Percentiles rank a stretch among this genome's conserved stretches.
Evolutionary conservation across 148 eudicot species (phyloP).

Genomic region (Pouteria glomerata): DNA sequence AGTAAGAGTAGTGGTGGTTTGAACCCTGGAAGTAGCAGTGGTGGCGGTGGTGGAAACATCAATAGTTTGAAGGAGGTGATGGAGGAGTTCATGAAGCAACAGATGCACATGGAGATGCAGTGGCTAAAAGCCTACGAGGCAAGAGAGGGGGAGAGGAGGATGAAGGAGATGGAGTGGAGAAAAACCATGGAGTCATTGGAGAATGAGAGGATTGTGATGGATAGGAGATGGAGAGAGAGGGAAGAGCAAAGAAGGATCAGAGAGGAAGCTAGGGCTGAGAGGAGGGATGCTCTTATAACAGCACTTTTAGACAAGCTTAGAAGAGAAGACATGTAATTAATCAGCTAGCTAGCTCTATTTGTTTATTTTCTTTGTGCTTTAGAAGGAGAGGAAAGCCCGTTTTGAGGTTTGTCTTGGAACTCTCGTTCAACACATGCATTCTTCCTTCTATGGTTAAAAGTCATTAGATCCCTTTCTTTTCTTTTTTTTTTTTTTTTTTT

Average conservation of each 20-base stretch:
- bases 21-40: not conserved
- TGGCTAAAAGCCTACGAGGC: constrained; percentile 69
- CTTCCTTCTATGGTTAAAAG: no score
- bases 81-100: constrained; percentile 75
- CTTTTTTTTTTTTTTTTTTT: no score
- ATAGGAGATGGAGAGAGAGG: constrained; percentile 69
- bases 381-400: not conserved
- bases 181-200: constrained; percentile 70
- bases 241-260: constrained; percentile 72
- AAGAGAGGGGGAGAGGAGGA: constrained; percentile 69
- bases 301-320: constrained; percentile 60
- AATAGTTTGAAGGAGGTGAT: constrained; percentile 49
- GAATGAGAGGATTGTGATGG: constrained; percentile 68
- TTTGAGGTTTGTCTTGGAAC: constrained; percentile 11
- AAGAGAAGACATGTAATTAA: constrained; percentile 40
- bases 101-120: constrained; percentile 54
- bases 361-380: not conserved
- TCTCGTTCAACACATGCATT: not conserved
- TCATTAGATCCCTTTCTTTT: no score
- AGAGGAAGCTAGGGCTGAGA: constrained; percentile 86
- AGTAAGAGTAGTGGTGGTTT: no score
- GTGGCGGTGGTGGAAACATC: constrained; percentile 2
- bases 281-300: constrained; percentile 80
- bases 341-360: not conserved
- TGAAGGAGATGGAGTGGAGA: constrained; percentile 73